Conservation (phyloP, 139 green algal species). For the Chlorella sorokiniana region DNA sequence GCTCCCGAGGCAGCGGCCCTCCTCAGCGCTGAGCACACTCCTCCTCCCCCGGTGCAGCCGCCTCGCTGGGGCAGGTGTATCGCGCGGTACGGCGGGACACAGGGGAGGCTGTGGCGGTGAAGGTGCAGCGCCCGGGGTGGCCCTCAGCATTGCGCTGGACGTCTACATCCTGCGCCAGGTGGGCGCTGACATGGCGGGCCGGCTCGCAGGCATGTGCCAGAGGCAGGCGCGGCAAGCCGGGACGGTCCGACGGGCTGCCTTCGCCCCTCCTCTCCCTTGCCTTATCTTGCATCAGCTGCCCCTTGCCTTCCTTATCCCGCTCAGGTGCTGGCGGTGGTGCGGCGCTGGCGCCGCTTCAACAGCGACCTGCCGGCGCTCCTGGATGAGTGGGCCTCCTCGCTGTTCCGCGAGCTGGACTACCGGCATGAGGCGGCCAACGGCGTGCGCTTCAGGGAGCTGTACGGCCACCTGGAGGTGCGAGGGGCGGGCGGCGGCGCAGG, state of each 20-base stretch:
- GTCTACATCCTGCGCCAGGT: slow-evolving; percentile 79
- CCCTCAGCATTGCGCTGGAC: slow-evolving; percentile 79
- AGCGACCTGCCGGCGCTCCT: slow-evolving; percentile 85
- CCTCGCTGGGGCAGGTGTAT: slow-evolving; percentile 82
- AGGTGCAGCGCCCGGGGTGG: slow-evolving; percentile 88
- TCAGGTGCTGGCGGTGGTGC: slow-evolving; percentile 29
- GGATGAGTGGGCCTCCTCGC: slow-evolving; percentile 85
- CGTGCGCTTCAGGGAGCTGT: slow-evolving; percentile 61
- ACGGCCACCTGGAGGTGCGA: slow-evolving; percentile 65
- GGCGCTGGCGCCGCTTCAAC: slow-evolving; percentile 66
- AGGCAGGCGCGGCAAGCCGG: too few relatives aligned
- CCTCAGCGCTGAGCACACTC: background rate
- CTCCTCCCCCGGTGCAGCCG: slow-evolving; percentile 45
- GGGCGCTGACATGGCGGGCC: background rate
- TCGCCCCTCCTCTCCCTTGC: background rate
- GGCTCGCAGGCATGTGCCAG: too few relatives aligned
- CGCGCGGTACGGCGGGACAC: slow-evolving; percentile 40
- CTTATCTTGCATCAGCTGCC: background rate
- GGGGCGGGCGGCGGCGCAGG: background rate
- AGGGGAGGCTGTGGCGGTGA: slow-evolving; percentile 70
- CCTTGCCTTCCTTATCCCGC: background rate
- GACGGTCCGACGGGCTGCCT: background rate
- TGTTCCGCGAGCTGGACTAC: slow-evolving; percentile 92
- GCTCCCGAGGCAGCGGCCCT: too few relatives aligned
- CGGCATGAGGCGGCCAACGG: slow-evolving; percentile 76